These are phyloP conservation scores for Linanthus parryae DNA, from an alignment of 148 eudicot species.

Conservation along the genomic window DNA sequence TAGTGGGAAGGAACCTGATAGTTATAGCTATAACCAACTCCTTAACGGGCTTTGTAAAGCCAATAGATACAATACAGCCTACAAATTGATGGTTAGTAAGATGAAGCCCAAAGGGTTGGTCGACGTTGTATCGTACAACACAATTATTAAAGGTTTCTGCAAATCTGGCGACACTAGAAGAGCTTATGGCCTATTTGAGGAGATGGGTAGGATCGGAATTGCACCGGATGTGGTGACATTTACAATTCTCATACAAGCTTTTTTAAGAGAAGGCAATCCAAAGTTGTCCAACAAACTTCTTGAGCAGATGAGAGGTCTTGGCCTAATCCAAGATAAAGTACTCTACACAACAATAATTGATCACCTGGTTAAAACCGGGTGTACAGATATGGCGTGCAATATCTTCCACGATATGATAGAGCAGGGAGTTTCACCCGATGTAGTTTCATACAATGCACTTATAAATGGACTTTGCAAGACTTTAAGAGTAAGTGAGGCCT, in stretches of 20 bases:
- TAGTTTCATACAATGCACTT: constrained; percentile 67
- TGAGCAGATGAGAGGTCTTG: constrained; percentile 68
- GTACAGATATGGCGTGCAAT: constrained; percentile 43
- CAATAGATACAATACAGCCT: constrained; percentile 71
- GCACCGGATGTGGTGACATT: constrained; percentile 79
- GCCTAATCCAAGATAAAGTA: constrained; percentile 54
- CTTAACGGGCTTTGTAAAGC: constrained; percentile 93
- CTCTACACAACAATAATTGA: constrained; percentile 68
- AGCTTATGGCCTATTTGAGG: constrained; percentile 65
- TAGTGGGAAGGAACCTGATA: constrained; percentile 55
- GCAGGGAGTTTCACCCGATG: constrained; percentile 68
- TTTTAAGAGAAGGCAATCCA: constrained; percentile 56
- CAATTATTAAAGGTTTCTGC: constrained; percentile 70
- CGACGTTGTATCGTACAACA: constrained; percentile 82
- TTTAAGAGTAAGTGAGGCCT: constrained; percentile 56
- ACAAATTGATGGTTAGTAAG: constrained; percentile 49
- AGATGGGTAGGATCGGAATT: constrained; percentile 69
- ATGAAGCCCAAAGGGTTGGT: constrained; percentile 70
- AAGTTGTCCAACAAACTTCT: constrained; percentile 50
- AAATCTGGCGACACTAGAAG: constrained; percentile 26
- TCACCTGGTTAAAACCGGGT: constrained; percentile 61
- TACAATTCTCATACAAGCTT: constrained; percentile 71
- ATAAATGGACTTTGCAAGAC: constrained; percentile 74
- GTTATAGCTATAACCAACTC: constrained; percentile 83
- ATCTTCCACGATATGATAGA: constrained; percentile 64